These are phyloP conservation scores for Bondarzewia mesenterica DNA, from an alignment of 1,284 basidiomycete genomes.

Conservation along the genomic window DNA sequence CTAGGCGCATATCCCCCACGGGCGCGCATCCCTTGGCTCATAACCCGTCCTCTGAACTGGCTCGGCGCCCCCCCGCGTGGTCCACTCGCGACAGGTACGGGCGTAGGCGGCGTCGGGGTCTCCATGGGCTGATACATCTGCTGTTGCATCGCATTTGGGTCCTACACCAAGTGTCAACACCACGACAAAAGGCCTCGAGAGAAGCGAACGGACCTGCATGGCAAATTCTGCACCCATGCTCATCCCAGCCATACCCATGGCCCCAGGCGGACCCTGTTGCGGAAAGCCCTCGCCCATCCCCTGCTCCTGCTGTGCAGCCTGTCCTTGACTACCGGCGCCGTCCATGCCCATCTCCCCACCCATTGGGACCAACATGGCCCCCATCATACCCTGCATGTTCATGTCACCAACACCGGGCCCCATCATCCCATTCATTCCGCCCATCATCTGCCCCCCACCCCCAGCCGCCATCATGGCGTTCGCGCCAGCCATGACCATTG, in stretches of 20 bases:
- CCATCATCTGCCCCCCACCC: slow-evolving; percentile 54
- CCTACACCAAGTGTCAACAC: slow-evolving; percentile 14
- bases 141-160: slow-evolving; percentile 20
- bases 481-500: slow-evolving; percentile 76
- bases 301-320: slow-evolving; percentile 35
- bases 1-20: slow-evolving; percentile 25
- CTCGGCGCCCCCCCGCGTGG: slow-evolving; percentile 23
- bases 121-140: slow-evolving; percentile 50
- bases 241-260: slow-evolving; percentile 50
- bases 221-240: slow-evolving; percentile 39
- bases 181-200: not conserved
- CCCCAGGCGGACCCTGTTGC: slow-evolving; percentile 20
- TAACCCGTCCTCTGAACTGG: slow-evolving; percentile 39
- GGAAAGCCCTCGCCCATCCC: slow-evolving; percentile 17
- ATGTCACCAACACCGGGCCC: slow-evolving; percentile 52
- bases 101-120: slow-evolving; percentile 9
- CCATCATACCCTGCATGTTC: slow-evolving; percentile 30
- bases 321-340: slow-evolving; percentile 31
- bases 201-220: slow-evolving; percentile 25
- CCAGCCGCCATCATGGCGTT: slow-evolving; percentile 65
- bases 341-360: slow-evolving; percentile 16
- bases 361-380: slow-evolving; percentile 25
- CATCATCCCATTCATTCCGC: slow-evolving; percentile 26
- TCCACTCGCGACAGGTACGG: slow-evolving; percentile 20
- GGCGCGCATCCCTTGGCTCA: slow-evolving; percentile 15